Conservation (phyloP, 2,329 filamentous ascomycete species). For the Fusarium sp. region DNA sequence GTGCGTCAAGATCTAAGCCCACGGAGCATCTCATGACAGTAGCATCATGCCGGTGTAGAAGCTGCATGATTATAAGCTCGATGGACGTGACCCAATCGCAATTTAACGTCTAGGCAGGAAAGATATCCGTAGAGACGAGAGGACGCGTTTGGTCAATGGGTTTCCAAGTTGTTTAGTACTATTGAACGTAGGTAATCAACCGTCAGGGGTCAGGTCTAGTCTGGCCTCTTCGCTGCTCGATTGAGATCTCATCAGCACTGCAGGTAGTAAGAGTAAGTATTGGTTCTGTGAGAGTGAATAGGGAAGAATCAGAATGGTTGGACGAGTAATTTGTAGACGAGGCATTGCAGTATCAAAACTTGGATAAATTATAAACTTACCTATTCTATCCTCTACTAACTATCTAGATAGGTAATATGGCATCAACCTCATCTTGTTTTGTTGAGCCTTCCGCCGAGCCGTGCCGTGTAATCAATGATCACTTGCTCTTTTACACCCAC, state of each 20-base stretch:
- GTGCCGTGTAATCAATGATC: constrained; percentile 1
- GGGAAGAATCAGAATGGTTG: background rate
- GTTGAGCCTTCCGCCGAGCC: constrained; percentile 12
- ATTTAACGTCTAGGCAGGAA: background rate
- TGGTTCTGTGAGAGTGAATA: too few species aligned
- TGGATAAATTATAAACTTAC: too few species aligned
- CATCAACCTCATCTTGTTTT: constrained; percentile 30
- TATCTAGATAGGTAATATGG: too few species aligned
- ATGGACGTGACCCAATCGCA: constrained; percentile 34
- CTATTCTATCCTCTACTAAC: background rate
- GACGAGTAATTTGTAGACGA: too few species aligned
- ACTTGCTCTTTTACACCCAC: background rate
- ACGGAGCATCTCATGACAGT: constrained; percentile 32
- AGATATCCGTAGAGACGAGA: too few species aligned
- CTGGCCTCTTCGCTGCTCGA: constrained; percentile 33
- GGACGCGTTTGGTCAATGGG: too few species aligned
- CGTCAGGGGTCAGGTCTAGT: constrained; percentile 14
- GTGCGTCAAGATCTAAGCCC: constrained; percentile 10
- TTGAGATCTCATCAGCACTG: constrained; percentile 41
- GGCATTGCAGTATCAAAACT: too few species aligned
- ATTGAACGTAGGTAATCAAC: constrained; percentile 9
- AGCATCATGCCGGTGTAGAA: constrained; percentile 27
- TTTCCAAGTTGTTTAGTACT: too few species aligned
- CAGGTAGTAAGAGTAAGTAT: background rate
- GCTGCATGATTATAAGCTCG: constrained; percentile 7